Base-by-base conservation (phyloP, 2,329 filamentous ascomycete genomes). In the Alternaria incomplexa region DNA sequence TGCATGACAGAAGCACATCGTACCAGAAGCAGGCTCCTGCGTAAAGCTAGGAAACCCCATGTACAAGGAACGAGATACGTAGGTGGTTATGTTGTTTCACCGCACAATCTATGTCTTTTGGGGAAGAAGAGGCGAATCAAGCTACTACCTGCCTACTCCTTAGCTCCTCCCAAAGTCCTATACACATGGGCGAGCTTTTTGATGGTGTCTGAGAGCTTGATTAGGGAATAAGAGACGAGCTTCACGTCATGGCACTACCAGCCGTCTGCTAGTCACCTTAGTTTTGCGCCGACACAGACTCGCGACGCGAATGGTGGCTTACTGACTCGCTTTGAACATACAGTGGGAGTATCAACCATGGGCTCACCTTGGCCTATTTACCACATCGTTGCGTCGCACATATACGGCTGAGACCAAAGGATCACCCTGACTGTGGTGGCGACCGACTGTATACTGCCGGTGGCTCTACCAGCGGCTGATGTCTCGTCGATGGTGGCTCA, bases 361-460 rank as follows among this genome's bases (percentile, higher is more conserved):
- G 56, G 43, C 13, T 11, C 56, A 17, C 52, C 58, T 50, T 56
- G 58, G 40, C 32, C 13, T 12, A 32, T 53, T 58, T 62, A 58
- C 55, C 59, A 30, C 22, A 13, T 22, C 9, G 40, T 44, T 58
- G 59, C 55, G 55, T 62, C 11, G 43, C 30, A 58, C 55, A 61
- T 53, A 54, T 54, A 46, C 56, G 47, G 48, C 45, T 62, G 30
- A 44, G 40, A 32, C 20, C 59, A 58, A 62, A 62, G 55, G 59
- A 48, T 30, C 45, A 50, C 55, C 59, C 59, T 62, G 57, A 25
- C 47, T 48, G 59, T 58, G 48, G 55, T 51, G 54, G 56, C 36
- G 47, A 58, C 26, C 23, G 15, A 43, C 23, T 55, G n/a, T 28
- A 48, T 62, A 62, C 59, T 53, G 54, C 59, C 54, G 59, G 55